Evolutionary conservation across 257 asterid genomes (phyloP).

Genomic region (Solanum appendiculatum): DNA sequence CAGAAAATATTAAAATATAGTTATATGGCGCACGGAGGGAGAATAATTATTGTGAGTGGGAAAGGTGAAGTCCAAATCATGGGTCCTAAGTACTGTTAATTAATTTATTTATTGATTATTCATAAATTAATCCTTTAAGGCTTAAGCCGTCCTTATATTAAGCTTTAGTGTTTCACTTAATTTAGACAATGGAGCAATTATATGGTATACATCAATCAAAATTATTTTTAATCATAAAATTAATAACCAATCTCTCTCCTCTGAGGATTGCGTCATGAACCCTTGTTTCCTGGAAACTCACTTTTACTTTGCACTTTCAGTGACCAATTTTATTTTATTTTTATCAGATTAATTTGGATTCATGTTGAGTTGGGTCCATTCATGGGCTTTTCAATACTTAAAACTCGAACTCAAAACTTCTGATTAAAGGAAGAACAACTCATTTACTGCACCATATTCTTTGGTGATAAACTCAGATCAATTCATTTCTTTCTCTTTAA

Average conservation of each 20-base stretch:
- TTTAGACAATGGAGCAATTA: conserved; percentile 21
- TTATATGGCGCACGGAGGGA: conserved; percentile 39
- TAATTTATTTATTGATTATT: not conserved
- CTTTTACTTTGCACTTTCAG: not conserved
- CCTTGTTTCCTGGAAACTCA: not conserved
- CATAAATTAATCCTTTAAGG: not conserved
- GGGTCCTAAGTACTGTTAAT: conserved; percentile 5
- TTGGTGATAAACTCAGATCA: not conserved
- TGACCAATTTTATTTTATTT: too few species aligned
- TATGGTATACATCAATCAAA: not conserved
- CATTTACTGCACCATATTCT: not conserved
- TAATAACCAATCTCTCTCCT: not conserved
- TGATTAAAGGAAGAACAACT: too few species aligned
- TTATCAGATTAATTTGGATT: too few species aligned
- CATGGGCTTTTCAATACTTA: too few species aligned
- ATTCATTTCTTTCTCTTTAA: too few species aligned
- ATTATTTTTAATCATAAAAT: not conserved
- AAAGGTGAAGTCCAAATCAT: conserved; percentile 41
- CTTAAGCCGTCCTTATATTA: conserved; percentile 20
- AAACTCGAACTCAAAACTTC: not conserved
- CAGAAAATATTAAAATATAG: conserved; percentile 1
- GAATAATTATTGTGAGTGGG: conserved; percentile 9
- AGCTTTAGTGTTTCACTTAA: conserved; percentile 35
- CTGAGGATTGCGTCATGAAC: not conserved
- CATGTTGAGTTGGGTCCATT: not conserved